Base-by-base conservation (phyloP, 2,329 filamentous ascomycete genomes). In the Talaromyces piceae region DNA sequence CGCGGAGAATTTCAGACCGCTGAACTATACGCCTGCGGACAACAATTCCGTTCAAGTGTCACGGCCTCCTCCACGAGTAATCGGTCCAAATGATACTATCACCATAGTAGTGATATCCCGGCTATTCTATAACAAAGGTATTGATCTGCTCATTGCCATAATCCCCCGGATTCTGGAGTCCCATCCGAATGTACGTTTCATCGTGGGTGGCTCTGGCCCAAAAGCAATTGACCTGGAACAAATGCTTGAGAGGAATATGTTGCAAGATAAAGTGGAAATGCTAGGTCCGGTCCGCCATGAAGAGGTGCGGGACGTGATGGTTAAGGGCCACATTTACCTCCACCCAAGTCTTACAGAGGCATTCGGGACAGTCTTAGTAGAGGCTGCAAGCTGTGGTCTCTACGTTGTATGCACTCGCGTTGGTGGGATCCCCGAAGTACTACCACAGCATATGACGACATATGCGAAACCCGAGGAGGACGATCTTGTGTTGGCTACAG, bases 61-160 rank as follows among this genome's bases (percentile, higher is more conserved):
- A 16, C 76, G 77, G 5, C 72, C 78, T 8, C 78, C 83, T 0
- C 81, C 83, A 3, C 83, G 84, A 49, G 82, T 82, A 5, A 78
- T 95, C 2, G 87, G 87, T 0, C 88, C 90, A 0, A 79, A 88
- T 57, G 91, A 96, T 61, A 86, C 83, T 9, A 91, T 98, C 61
- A 96, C 90, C 6, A 96, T 98, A 53, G 89, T 98, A 1, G 91
- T 98, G 18, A 95, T 98, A 56, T 96, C 91, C 7, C 88, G 93
- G 18, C 82, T 98, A 1, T 98, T 97, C 71, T 97, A 97, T 71
- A 98, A 98, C 72, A 98, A 98, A 68, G 93, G 93, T 54, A 97
- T 89, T 1, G 94, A 98, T 67, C 81, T 98, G 0, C 80, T 98
- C n/a, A 95, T 95, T 22, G 93, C 91, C 9, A 89, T 90, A 3